Base-by-base conservation (phyloP, 306 rosid genomes). In the Lathyrus oleraceus region DNA sequence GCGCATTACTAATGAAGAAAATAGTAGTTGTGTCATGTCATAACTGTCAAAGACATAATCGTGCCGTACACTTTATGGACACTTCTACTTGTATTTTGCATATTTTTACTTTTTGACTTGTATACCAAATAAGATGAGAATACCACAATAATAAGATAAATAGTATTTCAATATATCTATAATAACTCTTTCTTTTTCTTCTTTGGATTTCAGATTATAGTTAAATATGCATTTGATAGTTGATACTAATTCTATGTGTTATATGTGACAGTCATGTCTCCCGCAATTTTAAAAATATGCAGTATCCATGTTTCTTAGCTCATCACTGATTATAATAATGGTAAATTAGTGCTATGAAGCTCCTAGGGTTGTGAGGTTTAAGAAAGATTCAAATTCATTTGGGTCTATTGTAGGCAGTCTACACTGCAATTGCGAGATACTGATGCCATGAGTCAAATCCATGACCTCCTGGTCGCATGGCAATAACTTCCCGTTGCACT, bases 241-340 rank as follows among this genome's bases (percentile, higher is more conserved):
- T 17, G 56, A 15, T 60, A 32, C 43, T 9, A 9, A 35, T 60
- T 32, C 36, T 15, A 27, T 13, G 65, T 15, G 40, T 14, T 30
- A 15, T 32, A 60, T 60, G 44, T 60, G 44, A 15, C 45, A 60
- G n/a, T 60, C 65, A 9, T n/a, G 14, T 30, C 65, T 59, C 44
- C 65, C 10, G 32, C 42, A 15, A n/a, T 59, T 35, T 30, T 14
- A 59, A 32, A 59, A 59, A n/a, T 8, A n/a, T n/a, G 64, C 3
- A n/a, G 13, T 28, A 59, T 59, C 64, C 14, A n/a, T 59, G 64
- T 15, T n/a, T 28, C 42, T 59, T 59, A n/a, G 65, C 65, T 30
- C 6, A 8, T 3, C 10, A 8, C 65, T 30, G 20, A 58, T 7
- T 13, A 30, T 14, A 28, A 58, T 58, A 28, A 27, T 5, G 63